These are phyloP conservation scores for Daldinia sp. DNA, from an alignment of 2,329 filamentous ascomycete species.

Conservation along the genomic window DNA sequence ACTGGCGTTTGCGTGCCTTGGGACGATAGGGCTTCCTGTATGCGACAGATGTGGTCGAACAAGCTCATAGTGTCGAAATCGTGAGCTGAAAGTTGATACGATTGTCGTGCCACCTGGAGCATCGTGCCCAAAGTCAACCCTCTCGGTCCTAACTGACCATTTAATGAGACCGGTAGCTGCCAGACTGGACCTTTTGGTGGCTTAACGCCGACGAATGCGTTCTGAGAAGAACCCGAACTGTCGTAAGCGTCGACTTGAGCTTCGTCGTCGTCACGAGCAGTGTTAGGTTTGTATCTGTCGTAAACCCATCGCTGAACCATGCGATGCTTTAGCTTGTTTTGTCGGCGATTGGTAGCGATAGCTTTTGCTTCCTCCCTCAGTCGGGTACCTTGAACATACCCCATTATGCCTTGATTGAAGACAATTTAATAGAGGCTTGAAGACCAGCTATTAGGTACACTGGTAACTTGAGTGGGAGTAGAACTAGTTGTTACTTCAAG, in stretches of 20 bases:
- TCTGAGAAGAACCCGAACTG: background rate
- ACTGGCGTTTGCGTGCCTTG: background rate
- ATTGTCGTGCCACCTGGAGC: background rate
- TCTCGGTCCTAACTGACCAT: background rate
- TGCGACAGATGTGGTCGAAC: slow-evolving; percentile 12
- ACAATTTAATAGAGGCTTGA: background rate
- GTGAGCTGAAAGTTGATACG: background rate
- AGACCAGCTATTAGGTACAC: background rate
- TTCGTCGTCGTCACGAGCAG: background rate
- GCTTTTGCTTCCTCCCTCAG: slow-evolving; percentile 13
- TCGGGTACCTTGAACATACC: background rate
- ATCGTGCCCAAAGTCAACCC: slow-evolving; percentile 9
- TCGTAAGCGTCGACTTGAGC: background rate
- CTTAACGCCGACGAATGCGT: background rate
- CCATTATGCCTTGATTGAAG: background rate
- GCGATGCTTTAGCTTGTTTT: slow-evolving; percentile 7
- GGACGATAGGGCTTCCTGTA: background rate
- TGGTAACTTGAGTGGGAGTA: background rate
- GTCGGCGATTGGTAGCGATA: slow-evolving; percentile 5
- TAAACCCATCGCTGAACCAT: slow-evolving; percentile 2
- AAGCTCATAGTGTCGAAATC: slow-evolving; percentile 26
- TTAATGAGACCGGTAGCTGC: background rate
- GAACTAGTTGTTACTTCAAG: background rate
- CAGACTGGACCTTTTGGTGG: background rate
- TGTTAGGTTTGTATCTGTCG: background rate